phyloP scores from a whole-genome alignment of 225 moss, liverwort and hornwort genomes.

The Straminergon stramineum region DNA sequence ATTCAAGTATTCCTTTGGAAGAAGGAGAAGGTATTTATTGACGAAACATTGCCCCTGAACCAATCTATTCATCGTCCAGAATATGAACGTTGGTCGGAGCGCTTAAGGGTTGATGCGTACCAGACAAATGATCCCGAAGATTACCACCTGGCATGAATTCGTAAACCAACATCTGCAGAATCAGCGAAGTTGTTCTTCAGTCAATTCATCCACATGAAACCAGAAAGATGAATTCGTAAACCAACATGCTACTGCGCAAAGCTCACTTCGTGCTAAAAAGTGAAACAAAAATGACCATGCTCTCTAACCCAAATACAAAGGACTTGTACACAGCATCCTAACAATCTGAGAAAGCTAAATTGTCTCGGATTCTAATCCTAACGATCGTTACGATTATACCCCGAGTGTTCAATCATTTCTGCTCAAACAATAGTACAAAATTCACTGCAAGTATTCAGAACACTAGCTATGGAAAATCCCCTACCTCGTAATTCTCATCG shows the following conservation, averaged over 20 bases:
- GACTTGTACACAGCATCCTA: background rate
- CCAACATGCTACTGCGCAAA: background rate
- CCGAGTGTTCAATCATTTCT: background rate
- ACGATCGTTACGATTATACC: background rate
- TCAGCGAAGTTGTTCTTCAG: background rate
- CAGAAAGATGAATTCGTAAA: background rate
- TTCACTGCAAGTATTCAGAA: background rate
- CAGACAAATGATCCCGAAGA: conserved; percentile 23
- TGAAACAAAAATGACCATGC: background rate
- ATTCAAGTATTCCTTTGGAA: background rate
- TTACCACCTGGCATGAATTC: conserved; percentile 43
- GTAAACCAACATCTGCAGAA: conserved; percentile 51
- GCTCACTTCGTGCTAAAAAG: background rate
- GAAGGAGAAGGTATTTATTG: background rate
- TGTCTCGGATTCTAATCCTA: background rate
- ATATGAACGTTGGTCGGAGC: background rate
- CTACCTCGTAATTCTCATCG: conserved; percentile 34
- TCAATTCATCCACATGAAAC: background rate
- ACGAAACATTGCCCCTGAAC: background rate
- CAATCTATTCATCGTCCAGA: background rate
- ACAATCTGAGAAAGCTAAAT: background rate
- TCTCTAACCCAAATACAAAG: background rate
- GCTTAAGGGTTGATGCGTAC: background rate
- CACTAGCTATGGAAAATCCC: background rate
- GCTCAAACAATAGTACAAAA: background rate